Evolutionary conservation across 768 basidiomycete genomes (phyloP), one percentile per base, ranked within the genome.

Genomic region (Trametes cinnabarina): DNA sequence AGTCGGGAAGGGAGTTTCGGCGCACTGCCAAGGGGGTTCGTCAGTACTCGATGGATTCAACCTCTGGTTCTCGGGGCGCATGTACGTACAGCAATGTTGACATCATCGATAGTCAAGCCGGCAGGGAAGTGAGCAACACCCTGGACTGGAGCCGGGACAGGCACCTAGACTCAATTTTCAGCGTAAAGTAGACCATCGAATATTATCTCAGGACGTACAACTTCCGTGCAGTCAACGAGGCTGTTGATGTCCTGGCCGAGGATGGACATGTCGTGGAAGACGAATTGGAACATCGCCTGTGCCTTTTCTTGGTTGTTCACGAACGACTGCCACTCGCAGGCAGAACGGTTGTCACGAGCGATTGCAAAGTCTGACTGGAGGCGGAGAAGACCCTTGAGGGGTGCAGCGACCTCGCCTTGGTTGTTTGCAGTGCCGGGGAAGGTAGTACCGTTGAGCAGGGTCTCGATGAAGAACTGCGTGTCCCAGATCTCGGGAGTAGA

Each of bases 281-380:
- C 58, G 40, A 48, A 48, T 47, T 59, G 50, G 57, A 69, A 69
- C 19, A 60, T 55, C 3, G 44, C 26, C 19, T 62, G 49, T 55
- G 64, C 63, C 41, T 52, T 55, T 17, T 58, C 26, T 47, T 64
- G 62, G 51, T 63, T 43, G 47, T 51, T 35, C 26, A 64, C 65
- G 55, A 69, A 65, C 28, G 61, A 60, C 52, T 69, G 68, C 68
- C 68, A 69, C 30, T 58, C 51, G 61, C 68, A 69, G 9, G 58
- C 50, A 4, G 65, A 68, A 37, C 58, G 58, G n/a, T 60, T 58
- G 58, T 66, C 67, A 47, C 66, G 65, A 7, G 68, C 64, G 19
- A 69, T 44, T 37, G 47, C 47, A 39, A 52, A 62, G 58, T 59
- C 58, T 25, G 58, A 59, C 28, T 59, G 58, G 11, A 59, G 58